Evolutionary conservation across 2,329 filamentous ascomycete genomes (phyloP).

Genomic region (Aspergillus hortae): DNA sequence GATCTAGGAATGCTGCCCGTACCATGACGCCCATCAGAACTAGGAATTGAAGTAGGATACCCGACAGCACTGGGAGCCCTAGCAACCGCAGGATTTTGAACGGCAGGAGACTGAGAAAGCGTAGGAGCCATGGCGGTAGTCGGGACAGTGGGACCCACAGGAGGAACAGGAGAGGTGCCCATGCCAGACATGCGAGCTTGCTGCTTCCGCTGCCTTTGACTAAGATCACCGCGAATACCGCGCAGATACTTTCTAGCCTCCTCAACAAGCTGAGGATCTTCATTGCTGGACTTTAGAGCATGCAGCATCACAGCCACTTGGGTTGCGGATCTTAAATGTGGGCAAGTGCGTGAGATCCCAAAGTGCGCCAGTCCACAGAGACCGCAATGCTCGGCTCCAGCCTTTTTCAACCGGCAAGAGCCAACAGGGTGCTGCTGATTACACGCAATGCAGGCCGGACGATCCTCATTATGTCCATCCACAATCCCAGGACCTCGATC

Average conservation of each 20-base stretch:
- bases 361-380: slow-evolving; percentile 63
- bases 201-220: slow-evolving; percentile 47
- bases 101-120: background rate
- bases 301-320: slow-evolving; percentile 64
- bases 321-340: slow-evolving; percentile 59
- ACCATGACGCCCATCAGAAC: background rate
- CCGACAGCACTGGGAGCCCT: background rate
- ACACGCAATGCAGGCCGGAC: slow-evolving; percentile 52
- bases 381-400: slow-evolving; percentile 59
- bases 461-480: slow-evolving; percentile 17
- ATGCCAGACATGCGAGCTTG: slow-evolving; percentile 8
- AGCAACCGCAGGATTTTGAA: background rate
- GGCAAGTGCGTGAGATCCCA: slow-evolving; percentile 55
- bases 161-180: no score
- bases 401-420: slow-evolving; percentile 58
- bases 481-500: slow-evolving; percentile 3
- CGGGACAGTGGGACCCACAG: no score
- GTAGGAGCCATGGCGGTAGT: no score
- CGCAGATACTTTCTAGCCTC: slow-evolving; percentile 55
- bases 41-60: background rate
- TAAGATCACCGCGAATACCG: slow-evolving; percentile 54
- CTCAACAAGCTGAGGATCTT: slow-evolving; percentile 52
- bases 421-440: slow-evolving; percentile 51
- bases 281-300: slow-evolving; percentile 56
- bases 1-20: background rate